Conservation (phyloP, 1,139 yeast genomes). For the Tardiomyces digboiensis region DNA sequence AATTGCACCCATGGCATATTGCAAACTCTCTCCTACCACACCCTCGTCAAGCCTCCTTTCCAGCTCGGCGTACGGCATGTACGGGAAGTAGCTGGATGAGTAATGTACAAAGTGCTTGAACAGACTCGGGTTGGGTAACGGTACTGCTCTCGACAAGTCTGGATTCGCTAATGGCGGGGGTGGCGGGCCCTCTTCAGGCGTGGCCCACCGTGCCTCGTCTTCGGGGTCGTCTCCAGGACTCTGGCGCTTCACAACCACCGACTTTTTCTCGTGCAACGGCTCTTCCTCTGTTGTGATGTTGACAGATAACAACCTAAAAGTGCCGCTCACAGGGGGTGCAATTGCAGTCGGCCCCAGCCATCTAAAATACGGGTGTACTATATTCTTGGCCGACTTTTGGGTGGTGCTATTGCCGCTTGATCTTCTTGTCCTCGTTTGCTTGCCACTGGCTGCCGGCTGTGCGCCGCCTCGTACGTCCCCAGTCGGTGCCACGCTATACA, state of each 20-base stretch:
- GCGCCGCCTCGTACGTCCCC: not conserved
- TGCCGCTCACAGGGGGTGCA: conserved; percentile 10
- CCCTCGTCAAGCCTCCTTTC: conserved; percentile 15
- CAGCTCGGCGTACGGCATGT: conserved; percentile 13
- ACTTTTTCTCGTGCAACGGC: not conserved
- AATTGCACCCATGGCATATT: conserved; percentile 18
- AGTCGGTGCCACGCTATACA: not conserved
- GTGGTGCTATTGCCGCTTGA: too few relatives aligned
- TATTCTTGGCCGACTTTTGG: too few relatives aligned
- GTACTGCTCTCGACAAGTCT: not conserved
- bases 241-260: not conserved
- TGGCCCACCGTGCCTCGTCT: not conserved
- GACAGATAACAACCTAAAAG: conserved; percentile 18
- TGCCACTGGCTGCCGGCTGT: not conserved
- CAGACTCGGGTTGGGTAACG: not conserved
- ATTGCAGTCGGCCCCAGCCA: conserved; percentile 9
- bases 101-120: conserved; percentile 8
- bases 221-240: not conserved
- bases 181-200: not conserved
- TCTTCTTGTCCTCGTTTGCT: conserved; percentile 1
- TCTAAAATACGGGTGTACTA: not conserved
- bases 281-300: conserved; percentile 12
- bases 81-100: conserved; percentile 17
- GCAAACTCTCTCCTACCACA: conserved; percentile 14
- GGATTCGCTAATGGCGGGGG: not conserved